Evolutionary conservation across 2,329 filamentous ascomycete species (phyloP), one percentile per base, ranked within the genome.

Genomic region (Fusarium brachygibbosum): DNA sequence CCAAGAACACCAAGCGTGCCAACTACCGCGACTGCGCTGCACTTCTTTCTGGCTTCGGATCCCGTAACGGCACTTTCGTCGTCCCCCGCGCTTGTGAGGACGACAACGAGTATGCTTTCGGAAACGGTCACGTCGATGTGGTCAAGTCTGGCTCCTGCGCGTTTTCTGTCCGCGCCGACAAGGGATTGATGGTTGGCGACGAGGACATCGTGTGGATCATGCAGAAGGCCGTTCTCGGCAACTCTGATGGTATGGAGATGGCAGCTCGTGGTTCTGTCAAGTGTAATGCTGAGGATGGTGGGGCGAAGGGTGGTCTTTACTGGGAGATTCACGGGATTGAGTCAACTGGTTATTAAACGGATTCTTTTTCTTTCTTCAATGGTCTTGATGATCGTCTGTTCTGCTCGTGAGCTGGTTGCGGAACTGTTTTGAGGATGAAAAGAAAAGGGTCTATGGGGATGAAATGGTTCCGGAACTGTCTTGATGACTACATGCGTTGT

Each of bases 21-120:
- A 62, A 77, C 65, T 79, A 75, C 71, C 65, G 68, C 17, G 68
- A 74, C 51, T 79, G 77, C 37, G 76, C 76, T 21, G 72, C 76
- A 6, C 72, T 79, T 4, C 75, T 74, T 58, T 78, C 76, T 49
- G 58, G 65, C 3, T 79, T 76, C 72, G 68, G 68, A 5, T 62
- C 62, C 14, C 58, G 67, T 37, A 79, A 77, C 40, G 77, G 77
- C n/a, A 77, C 73, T 16, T 79, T 79, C 44, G 57, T 48, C 49
- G 53, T 79, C 51, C 58, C 66, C 5, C 38, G 42, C 49, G 50
- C 56, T 13, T 37, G 52, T 35, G 49, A 70, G n/a, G 67, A 58
- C 50, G 37, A 55, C 19, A 35, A 51, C n/a, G 60, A 57, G 28
- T 66, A 70, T 28, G 63, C 44, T 28, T 44, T 21, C 7, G 63